Conservation (phyloP, 2,329 filamentous ascomycete species). For the Canariomyces notabilis region DNA sequence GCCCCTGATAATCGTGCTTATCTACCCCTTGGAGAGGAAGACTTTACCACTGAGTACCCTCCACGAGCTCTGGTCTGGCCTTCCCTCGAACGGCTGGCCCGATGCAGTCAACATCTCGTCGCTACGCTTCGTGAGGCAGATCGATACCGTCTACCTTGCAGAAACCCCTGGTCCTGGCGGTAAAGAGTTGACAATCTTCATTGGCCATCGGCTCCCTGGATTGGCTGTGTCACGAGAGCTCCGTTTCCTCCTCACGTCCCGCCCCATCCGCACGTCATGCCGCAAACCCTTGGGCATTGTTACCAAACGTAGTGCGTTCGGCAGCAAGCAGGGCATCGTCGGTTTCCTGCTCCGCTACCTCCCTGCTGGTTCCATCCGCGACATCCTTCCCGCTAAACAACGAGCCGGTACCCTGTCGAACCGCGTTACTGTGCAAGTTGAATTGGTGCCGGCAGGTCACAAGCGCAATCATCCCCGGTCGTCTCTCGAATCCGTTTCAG, state of each 20-base stretch:
- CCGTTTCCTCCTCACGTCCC: slow-evolving; percentile 23
- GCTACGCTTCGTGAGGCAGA: not conserved
- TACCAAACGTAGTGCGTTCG: slow-evolving; percentile 2
- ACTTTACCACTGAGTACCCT: not conserved
- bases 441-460: not conserved
- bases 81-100: not conserved
- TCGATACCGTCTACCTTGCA: not conserved
- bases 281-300: not conserved
- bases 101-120: not conserved
- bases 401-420: not conserved
- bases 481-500: too few species aligned
- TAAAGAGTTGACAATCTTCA: not conserved
- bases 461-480: not conserved
- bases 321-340: not conserved
- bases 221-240: slow-evolving; percentile 21
- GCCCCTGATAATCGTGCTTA: not conserved
- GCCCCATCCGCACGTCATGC: slow-evolving; percentile 24
- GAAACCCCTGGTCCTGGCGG: not conserved
- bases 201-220: slow-evolving; percentile 1
- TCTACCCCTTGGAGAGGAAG: not conserved
- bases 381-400: not conserved
- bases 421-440: not conserved
- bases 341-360: not conserved
- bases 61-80: not conserved
- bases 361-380: not conserved